These are phyloP conservation scores for Paramecium pentaurelia DNA, from an alignment of 73 alveolate species.

Conservation along the genomic window DNA sequence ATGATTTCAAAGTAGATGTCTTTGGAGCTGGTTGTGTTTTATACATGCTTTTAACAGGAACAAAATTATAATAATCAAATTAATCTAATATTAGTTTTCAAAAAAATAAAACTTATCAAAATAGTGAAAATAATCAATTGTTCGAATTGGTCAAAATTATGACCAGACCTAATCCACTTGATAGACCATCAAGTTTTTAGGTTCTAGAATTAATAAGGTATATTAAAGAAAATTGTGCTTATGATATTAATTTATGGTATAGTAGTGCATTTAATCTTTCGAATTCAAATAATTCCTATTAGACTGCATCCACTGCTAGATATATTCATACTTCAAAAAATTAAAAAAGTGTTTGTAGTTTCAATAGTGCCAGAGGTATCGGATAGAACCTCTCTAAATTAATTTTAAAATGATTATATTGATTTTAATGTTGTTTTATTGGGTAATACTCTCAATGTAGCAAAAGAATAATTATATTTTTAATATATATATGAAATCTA, in stretches of 20 bases:
- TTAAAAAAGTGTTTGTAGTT: neutral
- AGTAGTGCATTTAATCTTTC: neutral
- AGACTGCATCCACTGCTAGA: neutral
- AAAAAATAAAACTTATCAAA: neutral
- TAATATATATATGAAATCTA: neutral
- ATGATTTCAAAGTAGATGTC: constrained; percentile 23
- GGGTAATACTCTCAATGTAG: neutral
- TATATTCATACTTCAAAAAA: neutral
- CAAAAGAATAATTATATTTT: neutral
- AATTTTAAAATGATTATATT: neutral
- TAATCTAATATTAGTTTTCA: neutral
- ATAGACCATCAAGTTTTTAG: neutral
- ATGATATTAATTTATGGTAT: neutral
- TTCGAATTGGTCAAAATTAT: neutral
- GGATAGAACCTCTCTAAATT: neutral
- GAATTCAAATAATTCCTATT: neutral
- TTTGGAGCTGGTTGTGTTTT: constrained; percentile 10
- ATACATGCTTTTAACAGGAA: neutral
- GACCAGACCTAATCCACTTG: neutral
- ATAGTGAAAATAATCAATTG: neutral
- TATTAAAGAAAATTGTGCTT: neutral
- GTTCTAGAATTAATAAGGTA: neutral
- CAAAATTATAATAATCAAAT: neutral
- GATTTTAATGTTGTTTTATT: neutral
- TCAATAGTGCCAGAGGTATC: neutral